Base-by-base conservation (phyloP, 2,329 filamentous ascomycete genomes). In the Penicillium paneum region DNA sequence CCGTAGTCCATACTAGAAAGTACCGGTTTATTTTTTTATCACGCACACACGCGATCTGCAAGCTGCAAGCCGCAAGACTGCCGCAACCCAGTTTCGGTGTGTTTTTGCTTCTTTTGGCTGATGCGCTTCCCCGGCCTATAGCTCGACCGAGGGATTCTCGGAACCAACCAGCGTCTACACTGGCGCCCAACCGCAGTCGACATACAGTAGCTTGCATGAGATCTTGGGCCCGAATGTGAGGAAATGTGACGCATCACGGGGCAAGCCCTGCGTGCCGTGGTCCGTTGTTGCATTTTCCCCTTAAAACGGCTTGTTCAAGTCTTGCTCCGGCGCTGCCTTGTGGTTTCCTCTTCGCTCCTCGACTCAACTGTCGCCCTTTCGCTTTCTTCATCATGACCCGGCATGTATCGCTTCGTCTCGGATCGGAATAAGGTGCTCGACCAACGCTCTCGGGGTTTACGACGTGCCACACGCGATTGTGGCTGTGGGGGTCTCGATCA, bases 1-100 rank as follows among this genome's bases (percentile, higher is more conserved):
- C n/a, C 43, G 42, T 55, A 57, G 54, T 54, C 57, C 54, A 52
- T 45, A 28, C 50, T 52, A 54, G 35, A 57, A 50, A 50, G 19
- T 41, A 41, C 44, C 39, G 28, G 42, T 52, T 52, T 24, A 44
- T 39, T 21, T 48, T 46, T 35, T 34, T 42, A 49, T 42, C 17
- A n/a, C 40, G 40, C 28, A 21, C 39, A 54, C 52, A 5, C 32
- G 26, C 24, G 46, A 54, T 50, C 39, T 54, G 46, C 52, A 28
- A 15, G n/a, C 17, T 49, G 51, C 51, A 52, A 24, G 21, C 3
- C 21, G 21, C 51, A 52, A 34, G 11, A 15, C 19, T 31, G 34
- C 11, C 26, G 36, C 45, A 24, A 32, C 11, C 10, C 36, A 21
- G 21, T 19, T 32, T 29, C 28, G 35, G 21, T 59, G 52, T 32